phyloP scores from a whole-genome alignment of 2,329 filamentous ascomycete genomes.

The Incumbomyces lentus region DNA sequence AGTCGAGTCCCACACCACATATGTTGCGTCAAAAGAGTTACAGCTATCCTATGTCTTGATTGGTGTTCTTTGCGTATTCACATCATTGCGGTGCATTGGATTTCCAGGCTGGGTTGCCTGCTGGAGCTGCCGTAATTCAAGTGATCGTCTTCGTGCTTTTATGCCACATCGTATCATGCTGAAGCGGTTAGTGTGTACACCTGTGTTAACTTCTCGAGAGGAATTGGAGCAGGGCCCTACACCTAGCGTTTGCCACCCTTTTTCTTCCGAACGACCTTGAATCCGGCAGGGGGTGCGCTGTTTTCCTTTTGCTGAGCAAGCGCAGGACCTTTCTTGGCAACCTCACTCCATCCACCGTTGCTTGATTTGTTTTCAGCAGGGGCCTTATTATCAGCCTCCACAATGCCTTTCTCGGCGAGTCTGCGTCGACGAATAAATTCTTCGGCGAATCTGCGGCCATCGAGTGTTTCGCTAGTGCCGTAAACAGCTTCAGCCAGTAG shows the following conservation, averaged over 20 bases:
- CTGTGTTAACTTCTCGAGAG: too few species aligned
- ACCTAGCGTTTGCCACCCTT: constrained; percentile 76
- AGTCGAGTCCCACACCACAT: too few species aligned
- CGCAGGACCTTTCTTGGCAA: constrained; percentile 75
- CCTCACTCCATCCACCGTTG: constrained; percentile 81
- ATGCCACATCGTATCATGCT: too few species aligned
- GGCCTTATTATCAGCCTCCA: constrained; percentile 38
- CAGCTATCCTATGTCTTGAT: too few species aligned
- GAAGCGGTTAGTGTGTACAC: too few species aligned
- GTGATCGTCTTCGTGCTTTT: too few species aligned
- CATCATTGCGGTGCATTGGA: too few species aligned
- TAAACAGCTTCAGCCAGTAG: constrained; percentile 89
- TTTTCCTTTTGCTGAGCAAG: constrained; percentile 38
- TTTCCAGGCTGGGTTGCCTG: too few species aligned
- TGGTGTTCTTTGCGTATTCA: too few species aligned
- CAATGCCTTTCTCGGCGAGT: constrained; percentile 81
- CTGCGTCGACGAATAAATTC: constrained; percentile 91
- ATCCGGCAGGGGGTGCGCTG: constrained; percentile 46
- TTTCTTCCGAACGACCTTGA: constrained; percentile 76
- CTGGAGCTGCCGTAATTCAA: too few species aligned
- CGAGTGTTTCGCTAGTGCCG: constrained; percentile 74
- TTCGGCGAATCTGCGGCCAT: constrained; percentile 84
- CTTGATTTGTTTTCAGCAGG: constrained; percentile 38
- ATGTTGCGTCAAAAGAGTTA: too few species aligned
- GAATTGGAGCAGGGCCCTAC: too few species aligned